Conservation (phyloP, 495 filamentous ascomycete species). For the Bathelium albidoporum region DNA sequence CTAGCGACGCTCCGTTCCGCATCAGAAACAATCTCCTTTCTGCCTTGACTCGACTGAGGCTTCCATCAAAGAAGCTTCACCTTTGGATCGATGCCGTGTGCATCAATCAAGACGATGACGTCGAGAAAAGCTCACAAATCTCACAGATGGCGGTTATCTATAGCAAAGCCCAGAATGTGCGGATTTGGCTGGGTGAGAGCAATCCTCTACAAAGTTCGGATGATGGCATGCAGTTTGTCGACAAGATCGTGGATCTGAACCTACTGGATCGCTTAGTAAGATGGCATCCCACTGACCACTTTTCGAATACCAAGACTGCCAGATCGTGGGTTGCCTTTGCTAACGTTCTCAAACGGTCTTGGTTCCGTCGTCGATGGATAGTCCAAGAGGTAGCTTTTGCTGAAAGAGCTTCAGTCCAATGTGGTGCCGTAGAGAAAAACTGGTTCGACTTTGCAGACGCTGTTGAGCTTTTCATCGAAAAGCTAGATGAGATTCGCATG, state of each 20-base stretch:
- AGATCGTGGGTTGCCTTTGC: neutral
- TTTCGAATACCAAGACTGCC: neutral
- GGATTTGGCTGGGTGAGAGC: constrained; percentile 14
- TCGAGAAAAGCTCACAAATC: constrained; percentile 21
- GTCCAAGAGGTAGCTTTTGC: neutral
- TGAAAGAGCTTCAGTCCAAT: neutral
- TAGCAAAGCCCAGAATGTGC: constrained; percentile 5
- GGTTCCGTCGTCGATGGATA: neutral
- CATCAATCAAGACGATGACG: constrained; percentile 22
- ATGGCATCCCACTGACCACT: neutral
- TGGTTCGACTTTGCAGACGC: neutral
- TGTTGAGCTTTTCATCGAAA: neutral
- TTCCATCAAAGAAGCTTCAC: neutral
- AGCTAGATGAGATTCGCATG: neutral
- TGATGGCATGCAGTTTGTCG: neutral
- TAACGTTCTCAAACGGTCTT: neutral
- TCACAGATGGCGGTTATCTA: constrained; percentile 22
- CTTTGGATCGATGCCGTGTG: constrained; percentile 29
- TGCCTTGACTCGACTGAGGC: neutral
- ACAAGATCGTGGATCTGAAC: neutral
- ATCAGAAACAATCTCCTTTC: neutral
- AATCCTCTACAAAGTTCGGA: neutral
- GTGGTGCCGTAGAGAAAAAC: neutral
- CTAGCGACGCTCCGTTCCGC: neutral
- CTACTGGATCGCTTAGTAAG: neutral